Conservation (phyloP, 257 asterid species). For the Solanum chaucha region DNA sequence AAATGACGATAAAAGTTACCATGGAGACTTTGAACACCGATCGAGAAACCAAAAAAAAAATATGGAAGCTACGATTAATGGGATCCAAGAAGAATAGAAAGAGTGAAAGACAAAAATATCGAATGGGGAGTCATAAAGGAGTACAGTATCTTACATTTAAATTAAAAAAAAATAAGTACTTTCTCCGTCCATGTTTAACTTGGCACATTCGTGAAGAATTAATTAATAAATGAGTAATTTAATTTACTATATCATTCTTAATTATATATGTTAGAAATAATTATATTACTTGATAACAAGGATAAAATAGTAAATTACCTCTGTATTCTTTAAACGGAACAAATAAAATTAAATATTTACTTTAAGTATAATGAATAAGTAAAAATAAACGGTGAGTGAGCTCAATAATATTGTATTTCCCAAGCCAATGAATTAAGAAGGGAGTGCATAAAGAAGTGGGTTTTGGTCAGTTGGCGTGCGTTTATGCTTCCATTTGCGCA, state of each 20-base stretch:
- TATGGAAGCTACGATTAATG: conserved; percentile 6
- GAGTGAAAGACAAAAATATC: conserved; percentile 37
- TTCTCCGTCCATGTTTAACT: neutral
- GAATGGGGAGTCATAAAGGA: conserved; percentile 21
- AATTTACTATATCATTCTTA: too few species aligned
- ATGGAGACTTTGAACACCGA: too few species aligned
- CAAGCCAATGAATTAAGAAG: neutral
- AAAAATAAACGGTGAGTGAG: neutral
- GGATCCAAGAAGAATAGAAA: conserved; percentile 29
- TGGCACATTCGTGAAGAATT: too few species aligned
- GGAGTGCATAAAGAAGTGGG: neutral
- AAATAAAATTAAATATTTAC: neutral
- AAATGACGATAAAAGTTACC: neutral
- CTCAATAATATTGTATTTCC: neutral
- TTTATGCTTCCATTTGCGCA: conserved; percentile 24
- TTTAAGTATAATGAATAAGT: neutral
- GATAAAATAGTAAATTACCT: too few species aligned
- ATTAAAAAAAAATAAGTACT: too few species aligned
- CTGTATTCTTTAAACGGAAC: too few species aligned
- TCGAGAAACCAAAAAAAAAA: too few species aligned
- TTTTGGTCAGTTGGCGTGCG: conserved; percentile 50
- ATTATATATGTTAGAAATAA: too few species aligned
- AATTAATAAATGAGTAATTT: too few species aligned
- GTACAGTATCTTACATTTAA: conserved; percentile 6
- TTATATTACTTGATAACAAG: too few species aligned